phyloP scores from a whole-genome alignment of 23 red algal genomes.

The Gracilaria gracilis region DNA sequence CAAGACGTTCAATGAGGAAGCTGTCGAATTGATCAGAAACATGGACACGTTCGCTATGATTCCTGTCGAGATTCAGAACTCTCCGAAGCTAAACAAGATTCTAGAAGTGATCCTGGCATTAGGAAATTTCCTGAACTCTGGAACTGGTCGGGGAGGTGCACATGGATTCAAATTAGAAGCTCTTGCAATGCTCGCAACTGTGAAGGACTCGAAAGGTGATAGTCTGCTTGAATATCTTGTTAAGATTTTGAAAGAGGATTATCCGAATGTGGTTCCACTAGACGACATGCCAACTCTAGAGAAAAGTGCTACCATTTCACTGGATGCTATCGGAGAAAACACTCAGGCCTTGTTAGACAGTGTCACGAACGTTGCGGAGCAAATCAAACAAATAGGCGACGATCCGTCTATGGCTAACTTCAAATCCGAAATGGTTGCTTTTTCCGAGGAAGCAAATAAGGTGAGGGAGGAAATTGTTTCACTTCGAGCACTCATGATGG shows the following conservation, averaged over 20 bases:
- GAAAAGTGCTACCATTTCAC: constrained; percentile 76
- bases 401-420: constrained; percentile 78
- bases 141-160: constrained; percentile 87
- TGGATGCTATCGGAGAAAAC: constrained; percentile 91
- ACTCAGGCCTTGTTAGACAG: constrained; percentile 78
- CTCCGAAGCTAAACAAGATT: constrained; percentile 68
- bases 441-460: constrained; percentile 82
- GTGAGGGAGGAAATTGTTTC: constrained; percentile 91
- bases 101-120: constrained; percentile 87
- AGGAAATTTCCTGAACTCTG: constrained; percentile 96
- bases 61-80: constrained; percentile 86
- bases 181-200: constrained; percentile 79
- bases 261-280: constrained; percentile 73
- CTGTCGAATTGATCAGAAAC: constrained; percentile 88
- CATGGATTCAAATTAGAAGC: constrained; percentile 97
- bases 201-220: constrained; percentile 89
- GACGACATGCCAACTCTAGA: constrained; percentile 91
- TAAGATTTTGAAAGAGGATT: constrained; percentile 47
- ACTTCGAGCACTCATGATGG: constrained; percentile 84
- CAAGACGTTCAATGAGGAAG: constrained; percentile 94
- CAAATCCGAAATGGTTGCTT: constrained; percentile 90
- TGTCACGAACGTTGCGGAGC: constrained; percentile 79
- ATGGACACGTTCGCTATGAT: constrained; percentile 96
- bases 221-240: constrained; percentile 86
- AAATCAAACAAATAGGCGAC: constrained; percentile 86